Percentiles rank a stretch among this genome's conserved stretches.
Conservation (phyloP, 169 alveolate genomes). For the Plasmodium gaboni region DNA sequence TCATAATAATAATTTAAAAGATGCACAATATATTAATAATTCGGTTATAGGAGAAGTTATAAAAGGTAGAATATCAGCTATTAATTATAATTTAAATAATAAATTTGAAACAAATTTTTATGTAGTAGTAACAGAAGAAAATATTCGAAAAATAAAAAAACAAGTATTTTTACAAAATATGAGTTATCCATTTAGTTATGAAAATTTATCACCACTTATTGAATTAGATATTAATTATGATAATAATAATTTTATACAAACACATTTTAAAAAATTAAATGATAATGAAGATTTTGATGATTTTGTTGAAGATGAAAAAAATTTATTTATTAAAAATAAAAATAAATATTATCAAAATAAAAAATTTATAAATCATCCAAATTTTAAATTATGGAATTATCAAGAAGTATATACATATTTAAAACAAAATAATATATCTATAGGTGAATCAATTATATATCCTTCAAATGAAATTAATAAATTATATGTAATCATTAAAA, state of each 20-base stretch:
- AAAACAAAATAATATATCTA: constrained; percentile 68
- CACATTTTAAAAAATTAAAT: constrained; percentile 59
- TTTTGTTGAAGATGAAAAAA: constrained; percentile 44
- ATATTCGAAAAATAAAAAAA: constrained; percentile 36
- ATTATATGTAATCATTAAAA: constrained; percentile 82
- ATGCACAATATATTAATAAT: constrained; percentile 31
- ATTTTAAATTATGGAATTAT: constrained; percentile 63
- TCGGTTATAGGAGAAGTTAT: constrained; percentile 43
- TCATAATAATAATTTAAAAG: constrained; percentile 16
- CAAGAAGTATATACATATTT: constrained; percentile 48
- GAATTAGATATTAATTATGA: constrained; percentile 47
- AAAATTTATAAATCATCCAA: constrained; percentile 34
- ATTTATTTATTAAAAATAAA: constrained; percentile 36
- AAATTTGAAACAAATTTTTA: constrained; percentile 56
- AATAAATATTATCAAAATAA: constrained; percentile 70
- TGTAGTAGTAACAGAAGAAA: constrained; percentile 69
- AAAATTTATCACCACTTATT: constrained; percentile 36
- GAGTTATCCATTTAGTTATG: constrained; percentile 13
- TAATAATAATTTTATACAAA: constrained; percentile 33
- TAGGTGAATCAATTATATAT: constrained; percentile 87
- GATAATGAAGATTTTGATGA: constrained; percentile 63
- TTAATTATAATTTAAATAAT: constrained; percentile 24
- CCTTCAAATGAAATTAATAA: constrained; percentile 85
- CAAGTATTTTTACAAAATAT: constrained; percentile 18
- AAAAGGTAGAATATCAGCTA: constrained; percentile 41